Percentiles rank a stretch among this genome's conserved stretches.
These are phyloP conservation scores for Berberis vulgaris DNA, from an alignment of 164 flowering plant genomes.

Conservation along the genomic window DNA sequence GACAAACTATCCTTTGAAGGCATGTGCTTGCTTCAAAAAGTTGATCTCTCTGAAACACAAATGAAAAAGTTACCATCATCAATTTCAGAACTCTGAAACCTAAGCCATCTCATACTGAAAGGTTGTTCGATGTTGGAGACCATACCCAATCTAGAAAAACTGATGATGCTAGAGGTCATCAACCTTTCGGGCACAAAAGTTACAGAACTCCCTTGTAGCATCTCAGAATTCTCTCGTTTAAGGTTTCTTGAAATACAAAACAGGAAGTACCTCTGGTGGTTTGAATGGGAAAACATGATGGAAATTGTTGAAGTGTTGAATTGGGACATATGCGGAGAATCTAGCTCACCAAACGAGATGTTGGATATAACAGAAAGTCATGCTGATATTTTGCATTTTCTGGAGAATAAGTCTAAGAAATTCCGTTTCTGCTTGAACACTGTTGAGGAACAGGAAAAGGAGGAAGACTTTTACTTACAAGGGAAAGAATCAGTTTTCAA, in stretches of 20 bases:
- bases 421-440: background rate
- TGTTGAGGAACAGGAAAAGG: background rate
- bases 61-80: background rate
- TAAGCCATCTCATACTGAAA: background rate
- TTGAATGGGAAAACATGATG: background rate
- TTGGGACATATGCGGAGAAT: background rate
- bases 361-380: background rate
- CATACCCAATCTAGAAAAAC: background rate
- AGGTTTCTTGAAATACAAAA: background rate
- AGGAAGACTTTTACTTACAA: background rate
- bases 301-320: background rate
- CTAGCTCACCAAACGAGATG: background rate
- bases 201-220: background rate
- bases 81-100: background rate
- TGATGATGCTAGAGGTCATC: background rate
- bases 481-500: background rate
- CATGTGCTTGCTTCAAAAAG: background rate
- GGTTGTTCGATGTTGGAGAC: background rate
- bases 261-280: background rate
- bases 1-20: background rate
- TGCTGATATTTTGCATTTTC: background rate
- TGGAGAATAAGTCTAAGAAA: background rate
- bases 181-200: background rate
- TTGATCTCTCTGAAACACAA: background rate
- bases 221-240: background rate